Percentiles rank a stretch among this genome's conserved stretches.
phyloP scores from a whole-genome alignment of 805 yeast species.

The Candida rishiriensis region DNA sequence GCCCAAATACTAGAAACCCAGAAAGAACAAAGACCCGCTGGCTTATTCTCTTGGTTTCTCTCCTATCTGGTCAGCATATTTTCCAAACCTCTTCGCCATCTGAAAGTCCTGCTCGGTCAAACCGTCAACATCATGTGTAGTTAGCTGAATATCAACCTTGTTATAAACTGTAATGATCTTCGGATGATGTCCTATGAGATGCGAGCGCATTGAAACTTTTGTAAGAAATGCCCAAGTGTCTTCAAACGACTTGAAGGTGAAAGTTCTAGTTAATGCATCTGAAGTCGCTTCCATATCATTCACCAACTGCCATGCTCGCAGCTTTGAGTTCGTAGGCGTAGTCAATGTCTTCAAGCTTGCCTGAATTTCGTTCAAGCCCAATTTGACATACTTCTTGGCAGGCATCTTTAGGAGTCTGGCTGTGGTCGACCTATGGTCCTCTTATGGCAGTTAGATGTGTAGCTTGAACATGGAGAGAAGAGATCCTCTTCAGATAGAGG shows the following conservation, averaged over 20 bases:
- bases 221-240: slow-evolving; percentile 66
- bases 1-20: too few species aligned
- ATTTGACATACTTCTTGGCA: slow-evolving; percentile 26
- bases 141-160: slow-evolving; percentile 45
- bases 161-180: slow-evolving; percentile 62
- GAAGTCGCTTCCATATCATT: slow-evolving; percentile 3
- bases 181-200: slow-evolving; percentile 65
- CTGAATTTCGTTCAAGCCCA: slow-evolving; percentile 22
- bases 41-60: not conserved
- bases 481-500: too few species aligned
- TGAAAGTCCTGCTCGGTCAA: slow-evolving; percentile 54
- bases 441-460: too few species aligned
- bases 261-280: slow-evolving; percentile 29
- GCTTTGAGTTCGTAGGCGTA: slow-evolving; percentile 8
- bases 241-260: slow-evolving; percentile 47
- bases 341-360: slow-evolving; percentile 8
- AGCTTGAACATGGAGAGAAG: too few species aligned
- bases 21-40: too few species aligned
- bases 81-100: slow-evolving; percentile 47
- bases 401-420: slow-evolving; percentile 12
- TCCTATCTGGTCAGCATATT: slow-evolving; percentile 27
- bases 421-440: too few species aligned
- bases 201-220: slow-evolving; percentile 52
- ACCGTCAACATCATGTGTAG: slow-evolving; percentile 61
- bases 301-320: not conserved